Percentiles rank a stretch among this genome's conserved stretches.
phyloP scores from a whole-genome alignment of 1,284 basidiomycete genomes.

The Fomes fomentarius region DNA sequence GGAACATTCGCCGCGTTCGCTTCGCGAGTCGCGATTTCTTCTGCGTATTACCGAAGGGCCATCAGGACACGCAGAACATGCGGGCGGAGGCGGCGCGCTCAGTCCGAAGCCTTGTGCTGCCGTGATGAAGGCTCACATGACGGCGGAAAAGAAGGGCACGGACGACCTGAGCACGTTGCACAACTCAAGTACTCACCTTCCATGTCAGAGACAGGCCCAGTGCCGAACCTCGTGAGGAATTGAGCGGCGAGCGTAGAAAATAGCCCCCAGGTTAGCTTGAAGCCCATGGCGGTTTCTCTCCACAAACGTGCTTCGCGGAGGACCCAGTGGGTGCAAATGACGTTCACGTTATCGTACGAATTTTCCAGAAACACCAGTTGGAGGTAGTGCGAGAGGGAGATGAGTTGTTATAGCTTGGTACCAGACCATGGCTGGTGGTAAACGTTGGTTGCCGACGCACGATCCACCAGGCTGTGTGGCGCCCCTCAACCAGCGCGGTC shows the following conservation, averaged over 20 bases:
- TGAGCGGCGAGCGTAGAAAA: constrained; percentile 21
- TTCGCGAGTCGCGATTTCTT: not conserved
- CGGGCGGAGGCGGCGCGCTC: constrained; percentile 5
- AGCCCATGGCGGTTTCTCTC: constrained; percentile 10
- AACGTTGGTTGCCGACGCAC: no score
- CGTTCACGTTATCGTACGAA: no score
- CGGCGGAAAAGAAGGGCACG: constrained; percentile 9
- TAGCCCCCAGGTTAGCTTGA: constrained; percentile 13
- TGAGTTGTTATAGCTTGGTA: no score
- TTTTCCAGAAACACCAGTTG: no score
- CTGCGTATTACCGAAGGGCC: no score
- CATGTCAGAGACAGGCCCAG: constrained; percentile 1
- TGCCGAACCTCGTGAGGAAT: constrained; percentile 18
- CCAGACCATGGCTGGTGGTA: no score
- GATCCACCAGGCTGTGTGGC: no score
- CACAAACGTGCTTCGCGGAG: constrained; percentile 21
- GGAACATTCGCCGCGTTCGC: not conserved
- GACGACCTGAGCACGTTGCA: constrained; percentile 5
- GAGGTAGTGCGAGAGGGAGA: no score
- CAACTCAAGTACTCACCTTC: constrained; percentile 19
- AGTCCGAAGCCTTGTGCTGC: constrained; percentile 9
- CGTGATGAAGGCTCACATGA: constrained; percentile 25
- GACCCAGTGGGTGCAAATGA: no score
- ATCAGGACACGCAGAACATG: not conserved
- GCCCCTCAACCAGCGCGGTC: no score